Base-by-base conservation (phyloP, 1,139 yeast genomes). In the Pichia kudriavzevii region DNA sequence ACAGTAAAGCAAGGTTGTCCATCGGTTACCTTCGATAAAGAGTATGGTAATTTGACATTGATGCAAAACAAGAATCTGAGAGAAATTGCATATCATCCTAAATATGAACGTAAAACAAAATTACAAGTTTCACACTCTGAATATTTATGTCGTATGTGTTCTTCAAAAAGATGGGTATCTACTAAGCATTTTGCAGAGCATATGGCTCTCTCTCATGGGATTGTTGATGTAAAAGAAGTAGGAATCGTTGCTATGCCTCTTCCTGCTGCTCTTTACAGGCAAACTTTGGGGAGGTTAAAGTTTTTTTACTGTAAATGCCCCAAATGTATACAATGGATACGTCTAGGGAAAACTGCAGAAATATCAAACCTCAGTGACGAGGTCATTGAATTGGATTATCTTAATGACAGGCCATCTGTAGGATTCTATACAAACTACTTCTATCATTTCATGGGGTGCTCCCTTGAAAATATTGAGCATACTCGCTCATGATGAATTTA, bases 381-480 rank as follows among this genome's bases (percentile, higher is more conserved):
- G 4, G 4, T 31, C 5, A 7, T 4, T 3, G n/a, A 10, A 4
- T 13, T 18, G 12, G 31, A 35, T 16, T 10, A 10, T 3, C 12
- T 23, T 2, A 33, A 33, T 20, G 25, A 29, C 17, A 30, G 9
- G 8, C 26, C 22, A 9, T 32, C 35, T 11, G 23, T 24, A 8
- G 50, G 52, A 0, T 36, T 48, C n/a, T 48, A 36, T 26, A 47
- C 49, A 3, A 47, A 44, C 20, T 48, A 48, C 23, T 48, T 39
- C 34, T 20, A 20, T 12, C 52, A 47, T 25, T 47, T 43, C 22
- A 35, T 45, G 42, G 26, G 26, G n/a, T 47, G 50, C 29, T 34
- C 45, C 8, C 17, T n/a, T 14, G 22, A 16, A 10, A n/a, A n/a
- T n/a, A n/a, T n/a, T n/a, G n/a, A n/a, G n/a, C n/a, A n/a, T n/a